These are phyloP conservation scores for Termitomyces sp. DNA, from an alignment of 768 basidiomycete species.

Conservation along the genomic window DNA sequence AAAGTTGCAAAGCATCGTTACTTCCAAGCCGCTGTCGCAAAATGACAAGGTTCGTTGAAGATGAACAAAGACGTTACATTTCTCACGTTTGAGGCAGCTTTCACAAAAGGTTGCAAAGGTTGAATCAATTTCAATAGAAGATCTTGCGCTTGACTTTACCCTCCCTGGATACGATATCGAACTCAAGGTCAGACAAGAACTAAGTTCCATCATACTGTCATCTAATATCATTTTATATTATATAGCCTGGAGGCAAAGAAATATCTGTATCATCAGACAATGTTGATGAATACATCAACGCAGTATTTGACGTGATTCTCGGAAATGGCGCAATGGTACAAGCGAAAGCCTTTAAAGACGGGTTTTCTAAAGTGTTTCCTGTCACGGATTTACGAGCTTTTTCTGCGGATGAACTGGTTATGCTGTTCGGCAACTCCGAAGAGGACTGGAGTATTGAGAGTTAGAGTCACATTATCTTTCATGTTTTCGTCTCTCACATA, in stretches of 20 bases:
- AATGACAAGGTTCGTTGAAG: constrained; percentile 47
- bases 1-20: constrained; percentile 68
- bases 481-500: constrained; percentile 7
- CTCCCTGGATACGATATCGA: constrained; percentile 95
- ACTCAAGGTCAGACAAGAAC: constrained; percentile 57
- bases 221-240: neutral
- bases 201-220: neutral
- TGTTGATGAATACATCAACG: constrained; percentile 83
- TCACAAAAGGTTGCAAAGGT: constrained; percentile 51
- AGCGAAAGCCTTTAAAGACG: constrained; percentile 88
- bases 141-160: constrained; percentile 93
- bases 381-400: constrained; percentile 88
- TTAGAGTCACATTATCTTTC: constrained; percentile 31
- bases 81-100: constrained; percentile 27
- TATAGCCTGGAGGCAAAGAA: constrained; percentile 72
- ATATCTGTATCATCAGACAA: constrained; percentile 82
- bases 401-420: constrained; percentile 90
- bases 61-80: neutral
- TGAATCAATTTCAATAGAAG: constrained; percentile 68
- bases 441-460: constrained; percentile 96
- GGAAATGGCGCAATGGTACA: constrained; percentile 74
- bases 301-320: constrained; percentile 83
- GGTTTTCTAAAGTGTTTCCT: constrained; percentile 95
- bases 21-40: constrained; percentile 31
- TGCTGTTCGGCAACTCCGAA: constrained; percentile 94